Conservation (phyloP, 345 rosid species). For the Syzygium oleosum region DNA sequence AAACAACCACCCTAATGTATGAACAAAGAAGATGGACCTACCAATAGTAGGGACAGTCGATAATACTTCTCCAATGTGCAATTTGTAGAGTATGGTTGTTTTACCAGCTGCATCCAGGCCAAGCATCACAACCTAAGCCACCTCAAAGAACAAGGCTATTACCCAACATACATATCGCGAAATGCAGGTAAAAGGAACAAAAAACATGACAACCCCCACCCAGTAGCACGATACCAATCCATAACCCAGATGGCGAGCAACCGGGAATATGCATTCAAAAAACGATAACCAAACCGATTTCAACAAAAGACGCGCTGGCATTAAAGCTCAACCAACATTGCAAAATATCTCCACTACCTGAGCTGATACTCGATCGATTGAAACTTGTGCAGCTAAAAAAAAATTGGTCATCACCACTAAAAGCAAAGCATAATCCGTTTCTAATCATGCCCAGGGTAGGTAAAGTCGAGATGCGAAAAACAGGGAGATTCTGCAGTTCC, state of each 20-base stretch:
- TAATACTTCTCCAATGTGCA: conserved; percentile 94
- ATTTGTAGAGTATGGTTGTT: conserved; percentile 92
- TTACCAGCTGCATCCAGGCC: conserved; percentile 98
- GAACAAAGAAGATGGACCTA: conserved; percentile 16
- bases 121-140: conserved; percentile 86
- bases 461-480: neutral
- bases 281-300: neutral
- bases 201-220: neutral
- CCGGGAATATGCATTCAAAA: neutral
- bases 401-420: neutral
- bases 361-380: neutral
- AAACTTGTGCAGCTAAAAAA: neutral
- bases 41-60: conserved; percentile 98
- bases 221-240: neutral
- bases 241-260: neutral
- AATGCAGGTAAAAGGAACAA: neutral
- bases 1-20: neutral
- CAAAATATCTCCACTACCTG: neutral
- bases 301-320: neutral
- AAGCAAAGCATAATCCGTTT: neutral
- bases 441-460: neutral
- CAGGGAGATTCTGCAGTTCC: neutral
- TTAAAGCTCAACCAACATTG: neutral
- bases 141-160: conserved; percentile 5
- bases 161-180: neutral